Evolutionary conservation across 345 rosid species (phyloP).

Genomic region (Gossypium longicalyx): DNA sequence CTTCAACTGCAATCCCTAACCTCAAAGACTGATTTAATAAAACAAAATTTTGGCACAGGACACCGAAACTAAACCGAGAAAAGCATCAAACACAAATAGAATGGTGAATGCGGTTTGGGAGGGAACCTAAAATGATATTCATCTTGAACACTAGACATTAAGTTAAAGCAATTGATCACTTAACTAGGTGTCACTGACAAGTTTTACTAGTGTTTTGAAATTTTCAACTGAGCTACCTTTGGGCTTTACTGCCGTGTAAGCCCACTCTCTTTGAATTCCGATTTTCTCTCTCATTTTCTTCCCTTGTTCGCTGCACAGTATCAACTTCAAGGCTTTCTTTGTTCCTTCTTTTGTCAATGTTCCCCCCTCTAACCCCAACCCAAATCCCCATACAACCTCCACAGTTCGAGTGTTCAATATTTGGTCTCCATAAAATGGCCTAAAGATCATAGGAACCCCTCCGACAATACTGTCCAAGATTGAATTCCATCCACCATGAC

Average conservation of each 20-base stretch:
- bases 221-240: constrained; percentile 38
- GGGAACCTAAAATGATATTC: too few relatives aligned
- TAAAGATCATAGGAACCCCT: constrained; percentile 46
- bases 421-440: constrained; percentile 54
- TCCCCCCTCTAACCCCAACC: too few relatives aligned
- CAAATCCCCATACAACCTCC: too few relatives aligned
- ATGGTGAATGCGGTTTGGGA: too few relatives aligned
- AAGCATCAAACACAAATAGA: too few relatives aligned
- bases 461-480: constrained; percentile 38
- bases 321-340: constrained; percentile 20
- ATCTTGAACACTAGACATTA: too few relatives aligned
- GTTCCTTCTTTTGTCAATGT: constrained; percentile 25
- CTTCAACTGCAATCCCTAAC: too few relatives aligned
- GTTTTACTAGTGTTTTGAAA: constrained; percentile 30
- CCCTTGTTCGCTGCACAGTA: constrained; percentile 35
- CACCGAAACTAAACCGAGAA: too few relatives aligned
- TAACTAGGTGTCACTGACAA: constrained; percentile 10
- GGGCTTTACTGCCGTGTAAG: constrained; percentile 24
- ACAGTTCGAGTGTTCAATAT: constrained; percentile 24
- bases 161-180: too few relatives aligned
- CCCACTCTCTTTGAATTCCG: constrained; percentile 23
- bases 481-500: constrained; percentile 64
- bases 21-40: too few relatives aligned
- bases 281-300: constrained; percentile 31
- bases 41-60: too few relatives aligned